Evolutionary conservation across 345 rosid genomes (phyloP).

Genomic region (Boechera stricta): DNA sequence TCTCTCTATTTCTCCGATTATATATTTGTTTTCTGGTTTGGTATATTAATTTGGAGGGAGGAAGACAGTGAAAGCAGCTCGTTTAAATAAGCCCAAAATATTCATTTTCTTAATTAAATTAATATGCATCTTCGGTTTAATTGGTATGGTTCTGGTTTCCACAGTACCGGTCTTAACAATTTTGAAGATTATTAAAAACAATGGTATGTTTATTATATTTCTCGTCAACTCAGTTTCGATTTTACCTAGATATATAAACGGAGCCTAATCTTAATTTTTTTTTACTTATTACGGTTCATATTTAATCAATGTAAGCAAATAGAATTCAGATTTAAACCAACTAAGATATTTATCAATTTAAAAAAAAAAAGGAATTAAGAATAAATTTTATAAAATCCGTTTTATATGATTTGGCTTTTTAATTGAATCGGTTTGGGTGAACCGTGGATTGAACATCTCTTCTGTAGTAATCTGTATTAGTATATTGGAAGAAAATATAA

Average conservation of each 20-base stretch:
- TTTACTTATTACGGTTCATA: background rate
- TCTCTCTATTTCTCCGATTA: conserved; percentile 19
- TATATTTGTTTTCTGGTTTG: conserved; percentile 2
- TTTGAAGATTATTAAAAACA: too few relatives aligned
- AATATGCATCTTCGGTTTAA: background rate
- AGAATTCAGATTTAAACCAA: background rate
- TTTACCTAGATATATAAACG: background rate
- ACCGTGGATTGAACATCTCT: background rate
- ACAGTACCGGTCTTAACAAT: too few relatives aligned
- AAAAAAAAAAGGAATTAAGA: background rate
- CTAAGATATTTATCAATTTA: background rate
- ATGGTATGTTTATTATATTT: too few relatives aligned
- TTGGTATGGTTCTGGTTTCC: background rate
- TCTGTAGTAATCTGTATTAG: background rate
- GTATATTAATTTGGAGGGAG: conserved; percentile 35
- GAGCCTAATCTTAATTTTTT: background rate
- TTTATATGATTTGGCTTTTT: background rate
- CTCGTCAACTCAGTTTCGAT: background rate
- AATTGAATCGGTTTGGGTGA: background rate
- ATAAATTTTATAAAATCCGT: background rate
- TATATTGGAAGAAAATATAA: background rate
- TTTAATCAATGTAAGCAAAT: background rate
- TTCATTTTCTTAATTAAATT: background rate
- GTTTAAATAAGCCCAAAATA: conserved; percentile 9
- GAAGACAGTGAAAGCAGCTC: background rate